phyloP scores from a whole-genome alignment of 2,329 filamentous ascomycete species.

The Colletotrichum sp. region DNA sequence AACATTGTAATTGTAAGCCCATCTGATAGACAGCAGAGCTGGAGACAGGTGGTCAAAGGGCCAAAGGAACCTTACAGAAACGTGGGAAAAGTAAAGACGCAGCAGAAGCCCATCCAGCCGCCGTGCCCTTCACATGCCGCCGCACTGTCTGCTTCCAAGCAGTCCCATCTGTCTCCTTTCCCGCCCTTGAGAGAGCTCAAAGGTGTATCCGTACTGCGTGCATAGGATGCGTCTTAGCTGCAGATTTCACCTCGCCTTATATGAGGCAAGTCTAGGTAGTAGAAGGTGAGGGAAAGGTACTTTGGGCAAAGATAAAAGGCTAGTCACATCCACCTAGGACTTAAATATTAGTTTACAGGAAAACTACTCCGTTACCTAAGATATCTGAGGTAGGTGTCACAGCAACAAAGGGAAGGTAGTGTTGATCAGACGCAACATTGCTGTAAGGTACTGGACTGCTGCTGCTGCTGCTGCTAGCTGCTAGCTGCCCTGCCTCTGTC shows the following conservation, averaged over 20 bases:
- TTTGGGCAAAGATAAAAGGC: neutral
- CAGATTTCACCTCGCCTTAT: neutral
- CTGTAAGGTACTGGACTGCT: neutral
- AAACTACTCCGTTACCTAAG: neutral
- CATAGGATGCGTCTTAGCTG: neutral
- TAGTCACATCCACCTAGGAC: neutral
- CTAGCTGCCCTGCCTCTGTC: neutral
- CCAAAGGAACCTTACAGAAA: neutral
- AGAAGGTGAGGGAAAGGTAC: neutral
- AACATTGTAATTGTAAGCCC: neutral
- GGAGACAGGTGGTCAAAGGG: neutral
- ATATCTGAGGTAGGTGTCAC: neutral
- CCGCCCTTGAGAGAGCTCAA: neutral
- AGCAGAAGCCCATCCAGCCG: neutral
- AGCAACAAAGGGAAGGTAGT: neutral
- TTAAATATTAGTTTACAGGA: neutral
- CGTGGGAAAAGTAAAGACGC: neutral
- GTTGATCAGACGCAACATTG: neutral
- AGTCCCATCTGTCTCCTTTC: neutral
- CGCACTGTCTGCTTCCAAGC: neutral
- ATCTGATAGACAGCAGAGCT: neutral
- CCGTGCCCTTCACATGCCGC: neutral
- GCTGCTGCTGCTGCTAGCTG: neutral
- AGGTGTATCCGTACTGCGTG: neutral
- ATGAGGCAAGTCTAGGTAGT: neutral